These are phyloP conservation scores for Talaromyces trachyspermus DNA, from an alignment of 495 filamentous ascomycete genomes.

Conservation along the genomic window DNA sequence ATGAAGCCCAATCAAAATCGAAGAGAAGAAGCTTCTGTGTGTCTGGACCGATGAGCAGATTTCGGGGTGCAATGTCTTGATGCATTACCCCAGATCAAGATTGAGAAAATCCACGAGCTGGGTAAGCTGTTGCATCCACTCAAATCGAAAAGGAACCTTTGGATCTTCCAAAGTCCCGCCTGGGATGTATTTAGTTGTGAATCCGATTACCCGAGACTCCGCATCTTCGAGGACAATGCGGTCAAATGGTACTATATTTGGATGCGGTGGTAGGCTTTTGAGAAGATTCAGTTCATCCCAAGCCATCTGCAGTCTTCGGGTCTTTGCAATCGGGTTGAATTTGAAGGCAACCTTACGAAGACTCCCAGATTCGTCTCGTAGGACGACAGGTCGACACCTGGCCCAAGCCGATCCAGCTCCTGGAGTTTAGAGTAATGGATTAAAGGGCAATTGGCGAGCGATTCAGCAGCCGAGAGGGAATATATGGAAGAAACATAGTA, in stretches of 20 bases:
- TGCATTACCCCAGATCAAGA: slow-evolving; percentile 23
- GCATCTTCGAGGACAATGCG: slow-evolving; percentile 28
- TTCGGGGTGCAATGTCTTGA: slow-evolving; percentile 22
- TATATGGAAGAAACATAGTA: slow-evolving; percentile 14
- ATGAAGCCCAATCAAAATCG: slow-evolving; percentile 30
- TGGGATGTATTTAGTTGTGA: slow-evolving; percentile 29
- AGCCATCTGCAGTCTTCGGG: slow-evolving; percentile 15
- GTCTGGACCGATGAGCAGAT: slow-evolving; percentile 20
- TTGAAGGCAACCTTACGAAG: slow-evolving; percentile 14
- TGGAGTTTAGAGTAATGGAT: slow-evolving; percentile 9
- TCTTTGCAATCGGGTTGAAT: slow-evolving; percentile 15
- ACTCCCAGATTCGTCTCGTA: slow-evolving; percentile 13
- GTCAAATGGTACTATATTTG: slow-evolving; percentile 29
- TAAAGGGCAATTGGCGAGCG: slow-evolving; percentile 11
- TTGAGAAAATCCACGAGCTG: slow-evolving; percentile 32
- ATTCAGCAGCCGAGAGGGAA: slow-evolving; percentile 11
- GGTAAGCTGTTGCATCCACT: slow-evolving; percentile 31
- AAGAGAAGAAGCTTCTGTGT: slow-evolving; percentile 30
- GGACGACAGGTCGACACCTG: slow-evolving; percentile 7
- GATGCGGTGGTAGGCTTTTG: slow-evolving; percentile 23
- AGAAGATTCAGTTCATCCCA: slow-evolving; percentile 31
- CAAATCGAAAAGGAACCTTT: slow-evolving; percentile 23
- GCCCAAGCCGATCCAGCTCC: slow-evolving; percentile 16
- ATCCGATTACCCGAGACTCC: slow-evolving; percentile 29
- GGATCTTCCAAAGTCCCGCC: slow-evolving; percentile 21